A percentile compares a stretch with the other conserved stretches of the same genome.
Evolutionary conservation across 345 rosid species (phyloP).

Genomic region (Linum lewisii): DNA sequence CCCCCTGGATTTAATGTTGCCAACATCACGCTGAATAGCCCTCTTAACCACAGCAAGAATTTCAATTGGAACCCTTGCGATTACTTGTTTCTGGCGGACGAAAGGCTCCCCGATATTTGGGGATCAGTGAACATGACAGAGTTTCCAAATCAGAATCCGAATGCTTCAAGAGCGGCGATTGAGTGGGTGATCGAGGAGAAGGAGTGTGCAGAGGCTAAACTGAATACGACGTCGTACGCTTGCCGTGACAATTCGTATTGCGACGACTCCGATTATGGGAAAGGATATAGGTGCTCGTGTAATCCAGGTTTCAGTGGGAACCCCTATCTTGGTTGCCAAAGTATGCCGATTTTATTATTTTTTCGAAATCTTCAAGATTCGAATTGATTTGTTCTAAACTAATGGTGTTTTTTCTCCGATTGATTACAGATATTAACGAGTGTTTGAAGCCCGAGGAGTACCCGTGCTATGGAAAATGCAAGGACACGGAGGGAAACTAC

Average conservation of each 20-base stretch:
- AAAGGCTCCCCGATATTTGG: background rate
- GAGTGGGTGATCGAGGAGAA: constrained; percentile 11
- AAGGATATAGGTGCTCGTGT: background rate
- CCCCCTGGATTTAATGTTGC: constrained; percentile 9
- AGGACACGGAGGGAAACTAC: background rate
- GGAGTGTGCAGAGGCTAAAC: background rate
- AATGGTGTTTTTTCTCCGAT: background rate
- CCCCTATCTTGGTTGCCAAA: background rate
- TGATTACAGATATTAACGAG: background rate
- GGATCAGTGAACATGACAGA: background rate
- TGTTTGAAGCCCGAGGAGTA: background rate
- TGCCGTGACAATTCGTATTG: background rate
- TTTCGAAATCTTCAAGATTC: background rate
- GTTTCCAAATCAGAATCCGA: background rate
- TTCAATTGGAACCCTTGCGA: constrained; percentile 10
- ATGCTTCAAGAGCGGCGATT: background rate
- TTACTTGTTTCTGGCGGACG: constrained; percentile 13
- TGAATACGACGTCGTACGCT: background rate
- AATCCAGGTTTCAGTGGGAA: background rate
- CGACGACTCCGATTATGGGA: background rate
- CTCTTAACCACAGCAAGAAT: background rate
- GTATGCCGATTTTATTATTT: background rate
- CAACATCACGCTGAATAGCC: background rate
- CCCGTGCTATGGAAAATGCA: background rate
- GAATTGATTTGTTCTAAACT: too few relatives aligned